Evolutionary conservation across 1,284 basidiomycete species (phyloP).

Genomic region (Blastosporella zonata): DNA sequence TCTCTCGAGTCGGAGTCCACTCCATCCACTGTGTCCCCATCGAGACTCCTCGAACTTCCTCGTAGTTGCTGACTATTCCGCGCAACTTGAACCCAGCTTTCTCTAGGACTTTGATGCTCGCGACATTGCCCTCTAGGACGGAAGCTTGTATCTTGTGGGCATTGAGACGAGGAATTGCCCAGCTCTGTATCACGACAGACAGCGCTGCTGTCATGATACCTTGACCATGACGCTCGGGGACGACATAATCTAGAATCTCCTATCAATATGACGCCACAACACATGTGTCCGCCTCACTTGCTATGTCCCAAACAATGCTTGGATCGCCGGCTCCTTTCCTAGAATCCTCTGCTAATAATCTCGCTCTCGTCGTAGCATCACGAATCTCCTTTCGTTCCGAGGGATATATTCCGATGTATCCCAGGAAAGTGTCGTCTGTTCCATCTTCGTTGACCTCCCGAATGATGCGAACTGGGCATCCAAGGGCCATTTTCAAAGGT

Average conservation of each 20-base stretch:
- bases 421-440: conserved; percentile 14
- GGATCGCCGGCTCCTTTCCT: conserved; percentile 11
- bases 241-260: conserved; percentile 8
- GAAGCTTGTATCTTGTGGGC: conserved; percentile 11
- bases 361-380: neutral
- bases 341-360: conserved; percentile 6
- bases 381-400: conserved; percentile 13
- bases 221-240: conserved; percentile 14
- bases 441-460: conserved; percentile 15
- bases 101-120: conserved; percentile 13
- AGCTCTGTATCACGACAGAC: conserved; percentile 5
- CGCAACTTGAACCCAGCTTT: conserved; percentile 10
- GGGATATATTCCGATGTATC: conserved; percentile 16
- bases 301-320: conserved; percentile 16
- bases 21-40: conserved; percentile 7
- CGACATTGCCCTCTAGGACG: conserved; percentile 6
- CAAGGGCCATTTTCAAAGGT: conserved; percentile 4
- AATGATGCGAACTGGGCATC: conserved; percentile 18
- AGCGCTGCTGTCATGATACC: conserved; percentile 14
- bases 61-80: neutral
- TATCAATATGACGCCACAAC: neutral
- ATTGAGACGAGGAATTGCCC: conserved; percentile 11
- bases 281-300: conserved; percentile 4
- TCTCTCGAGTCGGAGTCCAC: conserved; percentile 7
- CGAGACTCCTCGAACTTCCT: conserved; percentile 1